Percentiles rank a stretch among this genome's conserved stretches.
Conservation (phyloP, 2,329 filamentous ascomycete genomes). For the Diaporthe aspalathi region DNA sequence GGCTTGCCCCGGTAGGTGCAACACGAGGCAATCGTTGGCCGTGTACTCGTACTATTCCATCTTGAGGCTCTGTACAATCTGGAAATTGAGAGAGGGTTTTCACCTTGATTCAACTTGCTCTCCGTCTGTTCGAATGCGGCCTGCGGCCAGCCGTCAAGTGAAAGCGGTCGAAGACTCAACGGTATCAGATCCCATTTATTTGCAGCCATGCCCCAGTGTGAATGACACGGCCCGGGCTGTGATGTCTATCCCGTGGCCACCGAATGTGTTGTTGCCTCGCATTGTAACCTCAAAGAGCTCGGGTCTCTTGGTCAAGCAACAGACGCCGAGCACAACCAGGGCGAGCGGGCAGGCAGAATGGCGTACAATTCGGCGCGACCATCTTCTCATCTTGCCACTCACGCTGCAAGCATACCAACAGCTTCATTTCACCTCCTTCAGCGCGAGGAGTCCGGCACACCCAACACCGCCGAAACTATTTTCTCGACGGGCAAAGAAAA, state of each 20-base stretch:
- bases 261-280: neutral
- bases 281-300: neutral
- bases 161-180: neutral
- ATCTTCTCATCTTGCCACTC: neutral
- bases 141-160: neutral
- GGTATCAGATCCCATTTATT: too few relatives aligned
- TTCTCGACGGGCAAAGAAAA: too few relatives aligned
- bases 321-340: neutral
- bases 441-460: too few relatives aligned
- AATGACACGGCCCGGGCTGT: neutral
- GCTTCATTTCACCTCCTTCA: neutral
- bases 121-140: too few relatives aligned
- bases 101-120: neutral
- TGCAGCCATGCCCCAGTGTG: too few relatives aligned
- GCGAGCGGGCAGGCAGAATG: neutral
- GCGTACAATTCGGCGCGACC: neutral
- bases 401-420: neutral
- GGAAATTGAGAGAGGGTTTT: conserved; percentile 22
- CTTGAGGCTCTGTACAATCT: conserved; percentile 14
- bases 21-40: conserved; percentile 20
- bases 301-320: neutral
- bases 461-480: too few relatives aligned
- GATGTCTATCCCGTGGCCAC: neutral
- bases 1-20: conserved; percentile 14
- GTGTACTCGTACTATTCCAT: conserved; percentile 29